Conservation (phyloP, 139 green algal genomes). For the Asterochloris erici region DNA sequence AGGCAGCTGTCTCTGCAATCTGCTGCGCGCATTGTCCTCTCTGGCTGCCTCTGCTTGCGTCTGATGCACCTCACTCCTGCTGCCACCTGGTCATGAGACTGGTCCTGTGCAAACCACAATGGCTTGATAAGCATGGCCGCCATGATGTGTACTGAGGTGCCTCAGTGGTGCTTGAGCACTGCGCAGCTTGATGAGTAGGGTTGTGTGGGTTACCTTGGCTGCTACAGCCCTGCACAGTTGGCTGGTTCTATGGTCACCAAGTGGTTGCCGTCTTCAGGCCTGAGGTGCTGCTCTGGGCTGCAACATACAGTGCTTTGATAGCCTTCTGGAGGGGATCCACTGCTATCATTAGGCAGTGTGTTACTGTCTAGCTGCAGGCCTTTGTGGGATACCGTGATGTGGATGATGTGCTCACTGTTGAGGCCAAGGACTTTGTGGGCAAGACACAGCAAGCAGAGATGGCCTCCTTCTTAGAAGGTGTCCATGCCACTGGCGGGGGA, state of each 20-base stretch:
- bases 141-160: neutral
- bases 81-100: neutral
- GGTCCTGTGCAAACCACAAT: neutral
- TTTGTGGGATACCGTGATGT: constrained; percentile 36
- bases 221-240: too few relatives aligned
- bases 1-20: too few relatives aligned
- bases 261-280: too few relatives aligned
- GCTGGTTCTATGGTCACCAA: too few relatives aligned
- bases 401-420: neutral
- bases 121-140: neutral
- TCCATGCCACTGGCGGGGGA: constrained; percentile 7
- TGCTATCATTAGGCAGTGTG: neutral
- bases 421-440: constrained; percentile 26
- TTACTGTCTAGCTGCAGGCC: constrained; percentile 6
- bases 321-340: neutral
- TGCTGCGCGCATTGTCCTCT: too few relatives aligned
- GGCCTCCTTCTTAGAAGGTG: neutral
- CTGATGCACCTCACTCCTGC: too few relatives aligned
- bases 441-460: neutral
- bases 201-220: too few relatives aligned
- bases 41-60: too few relatives aligned
- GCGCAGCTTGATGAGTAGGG: too few relatives aligned
- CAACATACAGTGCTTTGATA: neutral
- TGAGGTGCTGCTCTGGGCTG: too few relatives aligned
- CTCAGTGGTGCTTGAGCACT: too few relatives aligned